These are phyloP conservation scores for Glonium stellatum DNA, from an alignment of 495 filamentous ascomycete genomes.

Conservation along the genomic window DNA sequence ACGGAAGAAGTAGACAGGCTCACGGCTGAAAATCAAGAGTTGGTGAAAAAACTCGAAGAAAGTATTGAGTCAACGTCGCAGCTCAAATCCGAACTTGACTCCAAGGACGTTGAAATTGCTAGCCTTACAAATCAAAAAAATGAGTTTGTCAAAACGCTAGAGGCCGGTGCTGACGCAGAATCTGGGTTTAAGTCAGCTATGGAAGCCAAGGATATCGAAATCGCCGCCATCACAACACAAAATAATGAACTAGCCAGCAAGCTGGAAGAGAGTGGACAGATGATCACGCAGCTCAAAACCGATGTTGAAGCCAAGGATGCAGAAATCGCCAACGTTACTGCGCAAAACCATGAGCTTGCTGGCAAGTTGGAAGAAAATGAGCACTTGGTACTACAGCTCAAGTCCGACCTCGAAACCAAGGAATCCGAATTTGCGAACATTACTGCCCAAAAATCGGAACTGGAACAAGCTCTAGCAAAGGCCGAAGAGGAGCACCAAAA, in stretches of 20 bases:
- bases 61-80: background rate
- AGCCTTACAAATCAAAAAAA: background rate
- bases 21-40: conserved; percentile 3
- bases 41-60: conserved; percentile 2
- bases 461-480: conserved; percentile 8
- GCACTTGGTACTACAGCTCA: background rate
- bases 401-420: conserved; percentile 4
- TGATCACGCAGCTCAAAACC: background rate
- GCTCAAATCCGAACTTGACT: background rate
- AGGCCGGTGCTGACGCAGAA: background rate
- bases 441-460: conserved; percentile 1
- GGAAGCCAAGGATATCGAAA: conserved; percentile 7
- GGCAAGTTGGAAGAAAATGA: background rate
- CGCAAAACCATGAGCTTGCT: conserved; percentile 1
- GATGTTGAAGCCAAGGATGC: conserved; percentile 4
- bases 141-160: background rate
- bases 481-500: conserved; percentile 9
- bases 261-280: background rate
- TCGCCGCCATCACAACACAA: conserved; percentile 2
- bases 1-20: conserved; percentile 6
- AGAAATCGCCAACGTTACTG: conserved; percentile 6
- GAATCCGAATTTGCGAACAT: conserved; percentile 7
- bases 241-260: background rate
- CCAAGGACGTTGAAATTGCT: background rate
- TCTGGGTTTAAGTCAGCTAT: background rate